These are phyloP conservation scores for Mycena rebaudengoi DNA, from an alignment of 768 basidiomycete genomes.

Conservation along the genomic window DNA sequence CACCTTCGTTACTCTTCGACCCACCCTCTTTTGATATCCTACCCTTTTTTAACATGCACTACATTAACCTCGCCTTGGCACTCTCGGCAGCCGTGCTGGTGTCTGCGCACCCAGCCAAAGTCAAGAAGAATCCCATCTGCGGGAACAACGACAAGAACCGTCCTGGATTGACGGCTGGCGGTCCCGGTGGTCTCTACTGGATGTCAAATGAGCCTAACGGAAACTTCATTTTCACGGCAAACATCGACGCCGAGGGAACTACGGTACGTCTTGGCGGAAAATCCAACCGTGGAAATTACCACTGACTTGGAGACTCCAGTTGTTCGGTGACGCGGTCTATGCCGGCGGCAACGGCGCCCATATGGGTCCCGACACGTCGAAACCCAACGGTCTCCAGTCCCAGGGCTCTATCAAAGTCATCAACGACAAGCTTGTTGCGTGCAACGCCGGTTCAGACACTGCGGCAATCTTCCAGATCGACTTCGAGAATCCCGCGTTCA, in stretches of 20 bases:
- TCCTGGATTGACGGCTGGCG: conserved; percentile 17
- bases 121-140: conserved; percentile 22
- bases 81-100: conserved; percentile 13
- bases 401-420: conserved; percentile 35
- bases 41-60: conserved; percentile 2
- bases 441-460: conserved; percentile 43
- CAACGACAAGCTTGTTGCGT: conserved; percentile 20
- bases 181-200: conserved; percentile 27
- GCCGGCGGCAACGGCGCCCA: conserved; percentile 30
- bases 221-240: conserved; percentile 44
- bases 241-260: conserved; percentile 39
- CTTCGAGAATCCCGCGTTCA: conserved; percentile 38
- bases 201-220: conserved; percentile 46
- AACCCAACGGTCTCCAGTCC: conserved; percentile 33
- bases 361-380: conserved; percentile 28
- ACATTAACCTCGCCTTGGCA: conserved; percentile 7
- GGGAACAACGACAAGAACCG: conserved; percentile 17
- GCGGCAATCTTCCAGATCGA: conserved; percentile 42
- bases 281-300: no score
- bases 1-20: conserved; percentile 6
- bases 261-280: conserved; percentile 26
- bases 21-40: conserved; percentile 9
- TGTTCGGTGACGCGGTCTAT: conserved; percentile 25
- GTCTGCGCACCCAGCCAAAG: conserved; percentile 9
- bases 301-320: conserved; percentile 9